These are phyloP conservation scores for Aspergillus ibericus DNA, from an alignment of 2,329 filamentous ascomycete species.

Conservation along the genomic window DNA sequence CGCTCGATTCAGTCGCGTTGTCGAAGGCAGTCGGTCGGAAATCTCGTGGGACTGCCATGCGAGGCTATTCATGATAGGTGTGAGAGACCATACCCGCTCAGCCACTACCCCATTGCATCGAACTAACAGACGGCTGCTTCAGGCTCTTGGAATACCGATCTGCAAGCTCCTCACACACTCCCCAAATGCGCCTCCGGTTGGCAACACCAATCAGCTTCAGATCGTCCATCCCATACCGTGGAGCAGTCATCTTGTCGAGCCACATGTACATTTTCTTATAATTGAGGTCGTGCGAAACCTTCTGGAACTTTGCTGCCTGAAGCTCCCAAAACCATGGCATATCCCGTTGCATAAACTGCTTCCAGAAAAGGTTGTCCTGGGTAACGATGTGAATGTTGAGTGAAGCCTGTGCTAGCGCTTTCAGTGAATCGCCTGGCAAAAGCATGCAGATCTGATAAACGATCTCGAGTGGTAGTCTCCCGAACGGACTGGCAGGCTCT, in stretches of 20 bases:
- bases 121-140: background rate
- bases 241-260: slow-evolving; percentile 16
- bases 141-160: slow-evolving; percentile 7
- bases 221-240: slow-evolving; percentile 21
- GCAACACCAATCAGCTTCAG: slow-evolving; percentile 17
- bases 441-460: slow-evolving; percentile 21
- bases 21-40: background rate
- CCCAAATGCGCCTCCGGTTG: slow-evolving; percentile 23
- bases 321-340: slow-evolving; percentile 26
- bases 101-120: background rate
- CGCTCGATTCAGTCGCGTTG: background rate
- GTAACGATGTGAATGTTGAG: slow-evolving; percentile 19
- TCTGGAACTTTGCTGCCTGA: slow-evolving; percentile 2
- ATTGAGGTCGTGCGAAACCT: slow-evolving; percentile 10
- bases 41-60: background rate
- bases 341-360: slow-evolving; percentile 17
- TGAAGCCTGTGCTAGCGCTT: slow-evolving; percentile 19
- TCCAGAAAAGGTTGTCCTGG: slow-evolving; percentile 23
- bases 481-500: slow-evolving; percentile 17
- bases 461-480: slow-evolving; percentile 18
- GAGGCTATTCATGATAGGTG: background rate
- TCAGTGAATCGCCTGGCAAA: slow-evolving; percentile 18
- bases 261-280: slow-evolving; percentile 20
- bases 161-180: slow-evolving; percentile 19
- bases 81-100: background rate